Evolutionary conservation across 352 stramenopile species (phyloP).

Genomic region (Pythium diclinum): DNA sequence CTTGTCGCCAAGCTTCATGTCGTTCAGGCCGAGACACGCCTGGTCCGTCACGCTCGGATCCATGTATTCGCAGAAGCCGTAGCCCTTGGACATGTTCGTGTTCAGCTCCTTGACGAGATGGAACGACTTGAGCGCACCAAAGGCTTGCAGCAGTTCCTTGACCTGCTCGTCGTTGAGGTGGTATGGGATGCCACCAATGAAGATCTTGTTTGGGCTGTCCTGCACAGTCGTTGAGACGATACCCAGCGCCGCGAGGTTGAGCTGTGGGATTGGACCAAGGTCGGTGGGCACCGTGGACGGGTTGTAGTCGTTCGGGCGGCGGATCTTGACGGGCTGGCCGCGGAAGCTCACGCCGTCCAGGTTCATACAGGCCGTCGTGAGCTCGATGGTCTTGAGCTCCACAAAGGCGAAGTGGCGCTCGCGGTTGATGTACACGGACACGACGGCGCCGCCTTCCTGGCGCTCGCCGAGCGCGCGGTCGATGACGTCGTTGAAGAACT

Average conservation of each 20-base stretch:
- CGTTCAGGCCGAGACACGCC: slow-evolving; percentile 94
- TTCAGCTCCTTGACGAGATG: slow-evolving; percentile 95
- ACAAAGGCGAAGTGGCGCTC: slow-evolving; percentile 97
- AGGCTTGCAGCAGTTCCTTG: slow-evolving; percentile 93
- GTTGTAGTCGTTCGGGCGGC: slow-evolving; percentile 98
- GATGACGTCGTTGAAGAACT: slow-evolving; percentile 93
- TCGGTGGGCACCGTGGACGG: slow-evolving; percentile 81
- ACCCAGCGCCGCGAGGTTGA: slow-evolving; percentile 90
- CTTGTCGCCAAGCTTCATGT: slow-evolving; percentile 93
- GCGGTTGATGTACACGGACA: slow-evolving; percentile 94
- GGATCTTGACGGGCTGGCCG: slow-evolving; percentile 94
- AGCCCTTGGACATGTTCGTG: slow-evolving; percentile 93
- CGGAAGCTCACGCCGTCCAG: slow-evolving; percentile 95
- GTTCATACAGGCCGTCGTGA: slow-evolving; percentile 95
- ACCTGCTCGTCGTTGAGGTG: slow-evolving; percentile 95
- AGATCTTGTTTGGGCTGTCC: slow-evolving; percentile 98
- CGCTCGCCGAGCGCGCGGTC: slow-evolving; percentile 75
- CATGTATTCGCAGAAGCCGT: slow-evolving; percentile 97
- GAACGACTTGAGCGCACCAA: slow-evolving; percentile 94
- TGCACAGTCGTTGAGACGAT: slow-evolving; percentile 94
- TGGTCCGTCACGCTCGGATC: slow-evolving; percentile 89
- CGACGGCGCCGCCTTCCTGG: slow-evolving; percentile 71
- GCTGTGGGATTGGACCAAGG: slow-evolving; percentile 80
- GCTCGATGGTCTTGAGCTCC: slow-evolving; percentile 96
- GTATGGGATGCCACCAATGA: slow-evolving; percentile 97